Base-by-base conservation (phyloP, 2,329 filamentous ascomycete genomes). In the Arthrocladium fulminans region DNA sequence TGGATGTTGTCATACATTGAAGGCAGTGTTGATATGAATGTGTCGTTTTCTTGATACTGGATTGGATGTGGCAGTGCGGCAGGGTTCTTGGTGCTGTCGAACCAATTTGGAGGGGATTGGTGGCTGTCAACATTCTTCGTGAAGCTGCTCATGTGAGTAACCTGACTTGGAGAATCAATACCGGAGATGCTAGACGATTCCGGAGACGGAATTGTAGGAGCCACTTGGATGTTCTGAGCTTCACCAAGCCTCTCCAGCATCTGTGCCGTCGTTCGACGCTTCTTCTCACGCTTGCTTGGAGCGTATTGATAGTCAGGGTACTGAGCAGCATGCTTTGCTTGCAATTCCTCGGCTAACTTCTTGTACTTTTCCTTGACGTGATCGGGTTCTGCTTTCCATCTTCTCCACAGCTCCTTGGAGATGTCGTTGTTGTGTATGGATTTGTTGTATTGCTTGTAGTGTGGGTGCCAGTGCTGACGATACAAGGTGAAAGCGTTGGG, bases 401-500 rank as follows among this genome's bases (percentile, higher is more conserved):
- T 61, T 19, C 63, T 61, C 24, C 68, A 69, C 39, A 72, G 62
- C 37, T 71, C 64, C 22, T 66, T 57, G 2, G 67, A 72, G 37
- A 72, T 71, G 20, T 67, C 60, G 49, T 71, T 72, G 58, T 72
- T 73, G 46, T 68, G 63, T 24, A 70, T 53, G 10, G 59, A 60
- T n/a, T 68, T 67, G 48, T 68, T 61, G 29, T 56, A 49, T n/a
- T 60, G 64, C 47, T 67, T 68, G 39, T 68, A 52, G 12, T 53
- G 51, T 1, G 63, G 59, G 50, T 69, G 65, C 45, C 68, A 61
- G 38, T 68, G 59, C 54, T 68, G 61, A 22, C 69, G 65, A 54
- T 71, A 73, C 20, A 72, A 59, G 48, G 72, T 71, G 58, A 71
- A 72, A 3, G 66, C 65, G 58, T 72, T 72, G 13, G 66, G 64